Base-by-base conservation (phyloP, 2,329 filamentous ascomycete species). In the Phialophora verrucosa region DNA sequence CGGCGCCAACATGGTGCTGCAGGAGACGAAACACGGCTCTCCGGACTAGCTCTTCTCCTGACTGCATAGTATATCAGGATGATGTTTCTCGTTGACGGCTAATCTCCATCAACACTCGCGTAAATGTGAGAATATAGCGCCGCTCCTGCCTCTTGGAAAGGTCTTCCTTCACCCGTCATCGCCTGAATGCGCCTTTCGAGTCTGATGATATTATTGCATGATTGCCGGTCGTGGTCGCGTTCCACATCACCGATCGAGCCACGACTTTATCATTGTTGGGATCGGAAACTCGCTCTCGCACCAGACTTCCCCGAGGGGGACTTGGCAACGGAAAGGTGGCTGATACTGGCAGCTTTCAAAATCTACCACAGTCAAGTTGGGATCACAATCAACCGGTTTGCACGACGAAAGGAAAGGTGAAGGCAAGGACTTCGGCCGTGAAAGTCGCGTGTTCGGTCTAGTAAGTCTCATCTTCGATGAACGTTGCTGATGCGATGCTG, bases 91-190 rank as follows among this genome's bases (percentile, higher is more conserved):
- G 14, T 44, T 20, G 38, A n/a, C 17, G 6, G 17, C 38, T 44
- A 44, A 44, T 44, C 7, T 44, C 17, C 38, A 44, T 44, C 17
- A 44, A 44, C 14, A 3, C 14, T n/a, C 38, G 38, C 7, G 5
- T n/a, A n/a, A n/a, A 44, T 17, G 38, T 44, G 38, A 44, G 38
- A 44, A 44, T n/a, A 44, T 44, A 44, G 38, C 38, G 38, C 38
- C 12, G 14, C 38, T 42, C 38, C 17, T 6, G 38, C 38, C 8
- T 14, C 38, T n/a, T n/a, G 38, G 38, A 7, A 42, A 5, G 38
- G 38, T 42, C 6, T 14, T 42, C 38, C 4, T 10, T 17, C 14
- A 17, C 14, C 14, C 38, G 12, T 17, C 38, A 42, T 4, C 7
- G 12, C 35, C 14, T 7, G 38, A 42, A 42, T 42, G 38, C 38